Evolutionary conservation across 805 yeast genomes (phyloP).

Genomic region (Cyberlindnera euphorbiae): DNA sequence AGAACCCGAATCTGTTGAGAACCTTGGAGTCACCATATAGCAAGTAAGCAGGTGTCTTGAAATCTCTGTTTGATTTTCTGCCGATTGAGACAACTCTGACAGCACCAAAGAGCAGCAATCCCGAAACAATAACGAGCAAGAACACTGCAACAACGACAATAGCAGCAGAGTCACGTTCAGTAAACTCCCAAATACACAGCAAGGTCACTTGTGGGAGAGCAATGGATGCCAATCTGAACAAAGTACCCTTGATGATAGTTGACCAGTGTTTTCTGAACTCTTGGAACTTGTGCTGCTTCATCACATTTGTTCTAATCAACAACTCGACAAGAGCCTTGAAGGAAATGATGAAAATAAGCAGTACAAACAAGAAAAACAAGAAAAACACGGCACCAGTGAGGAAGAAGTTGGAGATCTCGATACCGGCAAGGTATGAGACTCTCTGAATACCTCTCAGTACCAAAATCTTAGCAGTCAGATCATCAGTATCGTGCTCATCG

Average conservation of each 20-base stretch:
- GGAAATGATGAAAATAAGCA: slow-evolving; percentile 48
- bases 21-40: slow-evolving; percentile 79
- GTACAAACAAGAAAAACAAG: slow-evolving; percentile 65
- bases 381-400: slow-evolving; percentile 84
- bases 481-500: slow-evolving; percentile 56
- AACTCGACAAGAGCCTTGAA: slow-evolving; percentile 71
- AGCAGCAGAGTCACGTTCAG: slow-evolving; percentile 79
- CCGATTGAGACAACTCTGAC: slow-evolving; percentile 72
- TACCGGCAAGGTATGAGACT: slow-evolving; percentile 77
- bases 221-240: slow-evolving; percentile 76
- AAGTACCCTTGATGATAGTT: slow-evolving; percentile 78
- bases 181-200: slow-evolving; percentile 85
- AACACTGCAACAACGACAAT: slow-evolving; percentile 74
- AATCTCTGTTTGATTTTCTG: slow-evolving; percentile 59
- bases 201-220: slow-evolving; percentile 86
- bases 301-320: slow-evolving; percentile 49
- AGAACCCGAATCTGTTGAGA: slow-evolving; percentile 84
- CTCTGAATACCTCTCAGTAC: slow-evolving; percentile 89
- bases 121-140: slow-evolving; percentile 51
- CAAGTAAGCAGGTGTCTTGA: slow-evolving; percentile 88
- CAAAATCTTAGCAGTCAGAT: slow-evolving; percentile 62
- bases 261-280: slow-evolving; percentile 84
- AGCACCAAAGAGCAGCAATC: slow-evolving; percentile 68
- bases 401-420: slow-evolving; percentile 82
- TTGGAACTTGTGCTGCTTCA: slow-evolving; percentile 58